Evolutionary conservation across 805 yeast species (phyloP).

Genomic region (Kazachstania taianensis): DNA sequence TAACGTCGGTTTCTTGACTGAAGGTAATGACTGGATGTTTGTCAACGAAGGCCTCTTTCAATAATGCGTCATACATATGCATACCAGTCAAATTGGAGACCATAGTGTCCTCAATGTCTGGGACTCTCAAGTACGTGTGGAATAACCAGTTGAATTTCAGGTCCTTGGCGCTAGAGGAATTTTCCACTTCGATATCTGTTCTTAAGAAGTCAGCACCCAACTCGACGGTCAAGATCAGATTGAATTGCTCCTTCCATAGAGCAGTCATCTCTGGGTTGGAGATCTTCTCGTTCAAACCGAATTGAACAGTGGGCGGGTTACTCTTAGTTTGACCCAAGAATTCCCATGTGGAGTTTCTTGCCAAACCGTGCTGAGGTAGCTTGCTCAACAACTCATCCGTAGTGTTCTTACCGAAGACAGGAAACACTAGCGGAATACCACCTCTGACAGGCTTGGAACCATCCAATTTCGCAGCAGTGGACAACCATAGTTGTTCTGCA

Average conservation of each 20-base stretch:
- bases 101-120: slow-evolving; percentile 66
- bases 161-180: slow-evolving; percentile 41
- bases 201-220: slow-evolving; percentile 48
- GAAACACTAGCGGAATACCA: slow-evolving; percentile 94
- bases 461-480: slow-evolving; percentile 70
- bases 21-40: slow-evolving; percentile 67
- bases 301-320: slow-evolving; percentile 71
- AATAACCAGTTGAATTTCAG: slow-evolving; percentile 90
- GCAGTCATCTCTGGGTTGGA: slow-evolving; percentile 62
- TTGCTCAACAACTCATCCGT: slow-evolving; percentile 46
- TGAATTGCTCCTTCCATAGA: slow-evolving; percentile 54
- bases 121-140: slow-evolving; percentile 76
- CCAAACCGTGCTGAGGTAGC: slow-evolving; percentile 95
- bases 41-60: slow-evolving; percentile 51
- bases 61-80: slow-evolving; percentile 64
- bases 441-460: slow-evolving; percentile 95
- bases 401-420: slow-evolving; percentile 71
- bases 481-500: slow-evolving; percentile 75
- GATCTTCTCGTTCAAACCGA: slow-evolving; percentile 81
- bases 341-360: slow-evolving; percentile 86
- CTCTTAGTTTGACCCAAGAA: slow-evolving; percentile 75
- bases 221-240: slow-evolving; percentile 59
- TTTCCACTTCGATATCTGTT: slow-evolving; percentile 67
- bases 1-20: slow-evolving; percentile 74
- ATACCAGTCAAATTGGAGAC: slow-evolving; percentile 74